Base-by-base conservation (phyloP, 2,329 filamentous ascomycete genomes). In the Calonectria pauciramosa region DNA sequence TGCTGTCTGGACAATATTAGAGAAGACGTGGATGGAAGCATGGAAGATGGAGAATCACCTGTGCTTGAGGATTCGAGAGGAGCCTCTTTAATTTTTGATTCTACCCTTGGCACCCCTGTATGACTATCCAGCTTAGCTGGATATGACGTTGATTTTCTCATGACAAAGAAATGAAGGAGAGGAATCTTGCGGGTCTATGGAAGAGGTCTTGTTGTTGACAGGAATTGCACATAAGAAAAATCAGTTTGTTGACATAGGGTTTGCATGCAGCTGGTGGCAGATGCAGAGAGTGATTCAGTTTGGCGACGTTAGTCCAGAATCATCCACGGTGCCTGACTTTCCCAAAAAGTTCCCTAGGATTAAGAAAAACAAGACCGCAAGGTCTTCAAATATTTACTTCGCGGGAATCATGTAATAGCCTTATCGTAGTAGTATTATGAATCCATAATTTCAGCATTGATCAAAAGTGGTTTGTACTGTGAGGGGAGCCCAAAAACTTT, bases 121-220 rank as follows among this genome's bases (percentile, higher is more conserved):
- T 52, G 28, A 30, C 30, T 47, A 18, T 30, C 41, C 18, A 71
- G 52, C 16, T 18, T 20, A 13, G 71, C 71, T 23, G 73, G 71
- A 3, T 68, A 23, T 9, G 73, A 75, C 23, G 60, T 16, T 30
- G 70, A 73, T 73, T 75, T 73, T 36, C 67, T 68, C 68, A 73
- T 73, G 14, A 16, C 41, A 13, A 26, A 20, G 9, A 6, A 5
- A 20, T 32, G 16, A 3, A 28, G 7, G 20, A n/a, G 18, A 20
- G 7, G 34, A n/a, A 23, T 65, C 8, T 4, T 8, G n/a, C 8
- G 32, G 38, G 13, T 47, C 28, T 5, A 26, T 32, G 4, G 9
- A 8, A 32, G 6, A 7, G n/a, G 23, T 14, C 14, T 14, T 28
- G 34, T 41, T 63, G 36, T 63, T 63, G 20, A 60, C 28, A 51